These are phyloP conservation scores for Fusarium brachygibbosum DNA, from an alignment of 2,329 filamentous ascomycete genomes.

Conservation along the genomic window DNA sequence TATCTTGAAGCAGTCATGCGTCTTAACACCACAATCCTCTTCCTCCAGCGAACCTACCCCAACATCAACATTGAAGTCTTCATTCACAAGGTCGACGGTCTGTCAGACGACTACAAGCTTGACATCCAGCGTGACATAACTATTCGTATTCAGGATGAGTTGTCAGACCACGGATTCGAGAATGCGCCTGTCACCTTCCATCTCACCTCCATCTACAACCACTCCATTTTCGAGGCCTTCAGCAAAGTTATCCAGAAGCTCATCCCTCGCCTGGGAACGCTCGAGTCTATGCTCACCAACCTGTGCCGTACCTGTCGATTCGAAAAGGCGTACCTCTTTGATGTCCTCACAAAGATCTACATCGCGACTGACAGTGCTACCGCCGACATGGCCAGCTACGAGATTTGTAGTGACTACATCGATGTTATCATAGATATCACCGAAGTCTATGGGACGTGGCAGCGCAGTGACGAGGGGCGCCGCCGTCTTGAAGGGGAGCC, in stretches of 20 bases:
- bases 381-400: constrained; percentile 94
- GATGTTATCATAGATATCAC: constrained; percentile 98
- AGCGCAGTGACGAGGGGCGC: constrained; percentile 67
- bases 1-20: constrained; percentile 92
- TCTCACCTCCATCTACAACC: constrained; percentile 97
- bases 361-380: constrained; percentile 95
- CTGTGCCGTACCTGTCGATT: constrained; percentile 94
- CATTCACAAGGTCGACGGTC: constrained; percentile 98
- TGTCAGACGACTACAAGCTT: constrained; percentile 95
- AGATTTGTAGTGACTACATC: constrained; percentile 98
- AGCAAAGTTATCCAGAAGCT: constrained; percentile 98
- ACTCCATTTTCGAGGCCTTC: constrained; percentile 98
- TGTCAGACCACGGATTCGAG: constrained; percentile 92
- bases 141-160: constrained; percentile 94
- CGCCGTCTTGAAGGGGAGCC: constrained; percentile 70
- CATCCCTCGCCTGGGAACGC: constrained; percentile 90
- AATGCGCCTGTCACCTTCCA: constrained; percentile 96
- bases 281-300: constrained; percentile 94
- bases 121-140: constrained; percentile 98
- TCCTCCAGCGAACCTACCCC: constrained; percentile 88
- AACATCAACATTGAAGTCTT: constrained; percentile 98
- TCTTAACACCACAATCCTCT: constrained; percentile 89
- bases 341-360: constrained; percentile 98
- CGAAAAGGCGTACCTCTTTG: constrained; percentile 98
- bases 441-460: constrained; percentile 89